A percentile compares a stretch with the other conserved stretches of the same genome.
These are phyloP conservation scores for Naganishia sp. DNA, from an alignment of 1,284 basidiomycete species.

Conservation along the genomic window DNA sequence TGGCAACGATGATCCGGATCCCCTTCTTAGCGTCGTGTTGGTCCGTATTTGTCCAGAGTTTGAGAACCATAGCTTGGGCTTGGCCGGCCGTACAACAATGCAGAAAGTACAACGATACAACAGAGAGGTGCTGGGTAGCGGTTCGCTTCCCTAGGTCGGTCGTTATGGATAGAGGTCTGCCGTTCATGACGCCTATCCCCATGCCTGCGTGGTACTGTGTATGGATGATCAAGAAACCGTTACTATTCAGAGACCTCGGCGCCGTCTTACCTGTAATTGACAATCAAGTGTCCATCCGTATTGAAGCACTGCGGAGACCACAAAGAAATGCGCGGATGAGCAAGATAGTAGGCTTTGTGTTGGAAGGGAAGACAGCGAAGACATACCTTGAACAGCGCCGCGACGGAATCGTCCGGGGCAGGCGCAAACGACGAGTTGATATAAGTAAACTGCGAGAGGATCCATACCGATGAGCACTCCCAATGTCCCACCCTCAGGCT, in stretches of 20 bases:
- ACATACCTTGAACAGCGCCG: slow-evolving; percentile 70
- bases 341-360: neutral
- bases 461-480: neutral
- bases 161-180: too few relatives aligned
- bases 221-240: neutral
- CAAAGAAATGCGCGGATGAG: neutral
- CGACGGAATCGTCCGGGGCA: slow-evolving; percentile 87
- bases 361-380: slow-evolving; percentile 34
- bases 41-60: too few relatives aligned
- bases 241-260: neutral
- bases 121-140: too few relatives aligned
- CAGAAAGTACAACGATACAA: too few relatives aligned
- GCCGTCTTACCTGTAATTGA: slow-evolving; percentile 80
- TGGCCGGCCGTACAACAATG: too few relatives aligned
- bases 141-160: too few relatives aligned
- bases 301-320: slow-evolving; percentile 70
- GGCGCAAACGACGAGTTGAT: slow-evolving; percentile 97
- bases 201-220: slow-evolving; percentile 36
- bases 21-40: too few relatives aligned
- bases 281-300: slow-evolving; percentile 89
- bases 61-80: too few relatives aligned
- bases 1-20: too few relatives aligned
- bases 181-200: slow-evolving; percentile 35
- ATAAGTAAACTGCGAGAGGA: slow-evolving; percentile 78
- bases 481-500: neutral